These are phyloP conservation scores for Sistotremastrum niveocremeum DNA, from an alignment of 768 basidiomycete species.

Conservation along the genomic window DNA sequence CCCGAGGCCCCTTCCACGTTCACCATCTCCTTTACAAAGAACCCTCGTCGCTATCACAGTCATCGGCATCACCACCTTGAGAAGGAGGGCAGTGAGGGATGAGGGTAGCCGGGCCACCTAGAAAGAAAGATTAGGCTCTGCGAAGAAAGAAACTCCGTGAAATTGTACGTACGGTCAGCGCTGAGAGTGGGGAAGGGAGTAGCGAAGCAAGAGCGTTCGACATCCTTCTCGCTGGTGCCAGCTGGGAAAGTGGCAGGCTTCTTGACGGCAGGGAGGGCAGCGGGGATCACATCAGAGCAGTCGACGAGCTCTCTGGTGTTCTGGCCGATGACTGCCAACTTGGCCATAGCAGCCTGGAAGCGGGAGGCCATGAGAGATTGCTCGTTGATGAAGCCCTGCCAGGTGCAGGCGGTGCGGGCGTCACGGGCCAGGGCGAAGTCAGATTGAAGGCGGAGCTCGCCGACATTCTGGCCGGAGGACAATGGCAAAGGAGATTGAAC, in stretches of 20 bases:
- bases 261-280: neutral
- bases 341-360: conserved; percentile 6
- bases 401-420: conserved; percentile 4
- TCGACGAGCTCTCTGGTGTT: conserved; percentile 3
- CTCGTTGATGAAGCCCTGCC: conserved; percentile 4
- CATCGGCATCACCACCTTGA: too few species aligned
- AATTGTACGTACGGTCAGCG: too few species aligned
- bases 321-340: conserved; percentile 7
- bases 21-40: too few species aligned
- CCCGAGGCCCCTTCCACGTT: too few species aligned
- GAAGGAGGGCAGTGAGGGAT: too few species aligned
- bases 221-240: too few species aligned
- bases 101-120: too few species aligned
- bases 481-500: conserved; percentile 2
- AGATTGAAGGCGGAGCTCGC: conserved; percentile 5
- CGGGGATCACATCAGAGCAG: conserved; percentile 7
- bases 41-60: too few species aligned
- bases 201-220: too few species aligned
- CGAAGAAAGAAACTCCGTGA: too few species aligned
- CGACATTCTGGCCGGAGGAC: neutral
- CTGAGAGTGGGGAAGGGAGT: too few species aligned
- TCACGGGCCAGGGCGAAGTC: conserved; percentile 4
- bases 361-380: neutral
- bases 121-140: too few species aligned
- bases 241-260: conserved; percentile 3